These are phyloP conservation scores for Huntiella decipiens DNA, from an alignment of 2,329 filamentous ascomycete genomes.

Conservation along the genomic window DNA sequence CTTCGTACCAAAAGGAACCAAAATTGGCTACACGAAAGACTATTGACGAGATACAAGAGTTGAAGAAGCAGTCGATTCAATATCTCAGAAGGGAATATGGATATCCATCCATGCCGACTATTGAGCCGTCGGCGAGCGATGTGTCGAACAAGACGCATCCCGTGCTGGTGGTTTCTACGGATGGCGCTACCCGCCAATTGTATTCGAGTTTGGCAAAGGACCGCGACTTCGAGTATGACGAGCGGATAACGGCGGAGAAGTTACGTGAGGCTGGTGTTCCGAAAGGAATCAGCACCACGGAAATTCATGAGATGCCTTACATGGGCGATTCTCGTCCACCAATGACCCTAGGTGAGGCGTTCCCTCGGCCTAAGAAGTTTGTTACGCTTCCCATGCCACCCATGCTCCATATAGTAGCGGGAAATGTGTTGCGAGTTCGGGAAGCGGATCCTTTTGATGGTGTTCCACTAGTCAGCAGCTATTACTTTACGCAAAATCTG, in stretches of 20 bases:
- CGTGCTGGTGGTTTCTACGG: constrained; percentile 60
- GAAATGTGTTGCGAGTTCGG: constrained; percentile 33
- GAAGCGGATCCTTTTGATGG: constrained; percentile 36
- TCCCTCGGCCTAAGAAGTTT: constrained; percentile 19
- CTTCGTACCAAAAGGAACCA: constrained; percentile 16
- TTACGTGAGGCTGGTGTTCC: constrained; percentile 51
- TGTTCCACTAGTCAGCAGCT: constrained; percentile 31
- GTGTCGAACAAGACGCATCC: constrained; percentile 18
- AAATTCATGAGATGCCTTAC: constrained; percentile 21
- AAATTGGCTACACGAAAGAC: constrained; percentile 11
- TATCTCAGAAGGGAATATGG: constrained; percentile 42
- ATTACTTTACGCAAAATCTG: constrained; percentile 48
- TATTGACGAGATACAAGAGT: constrained; percentile 3
- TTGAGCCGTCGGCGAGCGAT: background rate
- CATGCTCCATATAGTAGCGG: constrained; percentile 50
- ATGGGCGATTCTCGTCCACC: constrained; percentile 17
- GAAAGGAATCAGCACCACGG: constrained; percentile 42
- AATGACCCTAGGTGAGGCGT: constrained; percentile 53
- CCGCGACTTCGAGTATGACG: constrained; percentile 13
- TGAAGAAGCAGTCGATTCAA: constrained; percentile 34
- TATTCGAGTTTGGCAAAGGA: constrained; percentile 58
- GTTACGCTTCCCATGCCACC: constrained; percentile 39
- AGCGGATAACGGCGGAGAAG: constrained; percentile 19
- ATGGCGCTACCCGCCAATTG: constrained; percentile 54
- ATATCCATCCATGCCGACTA: constrained; percentile 20